A percentile compares a stretch with the other conserved stretches of the same genome.
These are phyloP conservation scores for Shiraia bambusicola DNA, from an alignment of 2,329 filamentous ascomycete species.

Conservation along the genomic window DNA sequence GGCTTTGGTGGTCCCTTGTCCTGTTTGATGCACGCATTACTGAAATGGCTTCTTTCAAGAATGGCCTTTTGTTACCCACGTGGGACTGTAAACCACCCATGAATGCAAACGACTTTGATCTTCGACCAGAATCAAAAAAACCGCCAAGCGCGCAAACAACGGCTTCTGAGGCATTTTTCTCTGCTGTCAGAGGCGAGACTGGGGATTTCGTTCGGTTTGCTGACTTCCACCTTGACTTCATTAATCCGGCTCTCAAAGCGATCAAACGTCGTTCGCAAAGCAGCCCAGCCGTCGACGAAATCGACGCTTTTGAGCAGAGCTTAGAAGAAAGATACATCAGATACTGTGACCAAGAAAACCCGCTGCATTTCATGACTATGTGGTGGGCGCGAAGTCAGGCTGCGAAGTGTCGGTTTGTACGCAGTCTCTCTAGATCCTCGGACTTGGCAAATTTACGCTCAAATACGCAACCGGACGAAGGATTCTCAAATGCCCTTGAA, in stretches of 20 bases:
- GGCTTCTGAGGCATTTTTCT: conserved; percentile 58
- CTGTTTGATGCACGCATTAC: conserved; percentile 59
- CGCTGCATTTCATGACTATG: conserved; percentile 49
- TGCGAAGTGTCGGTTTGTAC: conserved; percentile 54
- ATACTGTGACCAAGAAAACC: conserved; percentile 29
- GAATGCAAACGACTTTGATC: conserved; percentile 55
- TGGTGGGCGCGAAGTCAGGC: conserved; percentile 50
- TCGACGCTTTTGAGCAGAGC: conserved; percentile 44
- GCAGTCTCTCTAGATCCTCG: conserved; percentile 46
- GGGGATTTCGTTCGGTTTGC: conserved; percentile 45
- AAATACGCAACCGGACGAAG: conserved; percentile 24
- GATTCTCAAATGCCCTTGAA: conserved; percentile 36
- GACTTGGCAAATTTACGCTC: conserved; percentile 14
- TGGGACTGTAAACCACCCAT: conserved; percentile 54
- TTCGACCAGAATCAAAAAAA: conserved; percentile 45
- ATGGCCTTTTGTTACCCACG: conserved; percentile 48
- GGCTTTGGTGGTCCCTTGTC: conserved; percentile 63
- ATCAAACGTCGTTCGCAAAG: conserved; percentile 30
- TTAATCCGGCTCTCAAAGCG: conserved; percentile 46
- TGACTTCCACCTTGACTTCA: conserved; percentile 51
- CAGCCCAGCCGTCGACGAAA: conserved; percentile 18
- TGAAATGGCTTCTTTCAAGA: conserved; percentile 56
- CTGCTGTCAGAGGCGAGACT: conserved; percentile 53
- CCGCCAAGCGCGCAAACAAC: conserved; percentile 44
- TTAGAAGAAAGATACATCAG: conserved; percentile 44